Percentiles rank a stretch among this genome's conserved stretches.
Conservation (phyloP, 1,284 basidiomycete genomes). For the Sporisorium graminicola region DNA sequence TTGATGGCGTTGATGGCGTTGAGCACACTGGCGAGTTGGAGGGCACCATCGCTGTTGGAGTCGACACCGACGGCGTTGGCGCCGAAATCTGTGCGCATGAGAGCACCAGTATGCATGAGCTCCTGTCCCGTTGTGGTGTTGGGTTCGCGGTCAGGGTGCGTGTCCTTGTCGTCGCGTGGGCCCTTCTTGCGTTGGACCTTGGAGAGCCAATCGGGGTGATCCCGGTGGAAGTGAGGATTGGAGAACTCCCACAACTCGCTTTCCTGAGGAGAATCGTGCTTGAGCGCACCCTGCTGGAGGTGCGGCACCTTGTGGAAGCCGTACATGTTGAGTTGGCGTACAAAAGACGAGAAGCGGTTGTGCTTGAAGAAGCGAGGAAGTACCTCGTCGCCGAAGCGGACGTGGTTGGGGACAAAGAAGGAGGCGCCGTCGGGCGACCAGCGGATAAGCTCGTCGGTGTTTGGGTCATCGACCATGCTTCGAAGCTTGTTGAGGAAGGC, state of each 20-base stretch:
- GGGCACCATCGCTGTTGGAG: conserved; percentile 26
- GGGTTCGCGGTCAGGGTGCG: conserved; percentile 24
- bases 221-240: conserved; percentile 88
- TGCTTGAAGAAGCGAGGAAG: conserved; percentile 70
- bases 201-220: conserved; percentile 89
- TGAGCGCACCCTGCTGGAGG: conserved; percentile 91
- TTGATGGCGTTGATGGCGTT: conserved; percentile 89
- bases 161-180: conserved; percentile 68
- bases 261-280: conserved; percentile 72
- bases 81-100: conserved; percentile 56
- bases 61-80: conserved; percentile 14
- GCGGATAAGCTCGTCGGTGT: conserved; percentile 84
- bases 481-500: conserved; percentile 89
- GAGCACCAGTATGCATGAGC: conserved; percentile 42
- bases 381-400: conserved; percentile 86
- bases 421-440: conserved; percentile 91
- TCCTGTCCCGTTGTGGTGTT: conserved; percentile 33
- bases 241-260: conserved; percentile 94
- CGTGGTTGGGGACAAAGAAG: conserved; percentile 93
- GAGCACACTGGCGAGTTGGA: conserved; percentile 73
- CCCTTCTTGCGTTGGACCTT: conserved; percentile 80
- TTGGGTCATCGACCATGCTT: conserved; percentile 91
- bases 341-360: conserved; percentile 85
- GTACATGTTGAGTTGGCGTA: conserved; percentile 87
- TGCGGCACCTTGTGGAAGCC: conserved; percentile 75